Evolutionary conservation across 1,139 yeast genomes (phyloP).

Genomic region (Pichia sp.): DNA sequence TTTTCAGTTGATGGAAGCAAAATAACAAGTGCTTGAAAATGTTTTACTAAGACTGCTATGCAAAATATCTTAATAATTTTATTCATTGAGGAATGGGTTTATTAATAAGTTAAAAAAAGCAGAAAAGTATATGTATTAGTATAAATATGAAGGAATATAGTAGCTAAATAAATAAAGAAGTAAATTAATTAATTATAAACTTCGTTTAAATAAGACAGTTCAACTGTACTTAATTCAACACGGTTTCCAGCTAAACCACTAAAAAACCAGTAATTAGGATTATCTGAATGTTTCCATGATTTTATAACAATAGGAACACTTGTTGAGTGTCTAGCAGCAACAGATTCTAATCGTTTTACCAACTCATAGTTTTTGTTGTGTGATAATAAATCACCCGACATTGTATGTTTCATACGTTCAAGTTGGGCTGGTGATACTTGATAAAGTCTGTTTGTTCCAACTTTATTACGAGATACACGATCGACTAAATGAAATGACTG

Average conservation of each 20-base stretch:
- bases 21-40: too few species aligned
- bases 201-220: neutral
- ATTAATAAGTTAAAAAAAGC: too few species aligned
- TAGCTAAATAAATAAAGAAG: neutral
- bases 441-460: constrained; percentile 1
- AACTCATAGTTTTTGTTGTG: constrained; percentile 4
- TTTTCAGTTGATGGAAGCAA: too few species aligned
- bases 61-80: too few species aligned
- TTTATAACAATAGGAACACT: constrained; percentile 8
- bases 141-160: neutral
- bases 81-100: too few species aligned
- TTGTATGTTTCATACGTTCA: constrained; percentile 3
- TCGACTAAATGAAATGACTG: neutral
- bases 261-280: too few species aligned
- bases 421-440: constrained; percentile 4
- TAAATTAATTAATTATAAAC: neutral
- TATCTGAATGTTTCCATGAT: constrained; percentile 1
- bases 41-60: too few species aligned
- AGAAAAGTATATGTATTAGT: too few species aligned
- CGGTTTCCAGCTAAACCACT: too few species aligned
- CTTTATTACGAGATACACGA: neutral
- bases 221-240: neutral
- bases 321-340: constrained; percentile 4
- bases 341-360: constrained; percentile 3
- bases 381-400: neutral